Percentiles rank a stretch among this genome's conserved stretches.
Conservation (phyloP, 495 filamentous ascomycete species). For the Lasiosphaeris hirsuta region DNA sequence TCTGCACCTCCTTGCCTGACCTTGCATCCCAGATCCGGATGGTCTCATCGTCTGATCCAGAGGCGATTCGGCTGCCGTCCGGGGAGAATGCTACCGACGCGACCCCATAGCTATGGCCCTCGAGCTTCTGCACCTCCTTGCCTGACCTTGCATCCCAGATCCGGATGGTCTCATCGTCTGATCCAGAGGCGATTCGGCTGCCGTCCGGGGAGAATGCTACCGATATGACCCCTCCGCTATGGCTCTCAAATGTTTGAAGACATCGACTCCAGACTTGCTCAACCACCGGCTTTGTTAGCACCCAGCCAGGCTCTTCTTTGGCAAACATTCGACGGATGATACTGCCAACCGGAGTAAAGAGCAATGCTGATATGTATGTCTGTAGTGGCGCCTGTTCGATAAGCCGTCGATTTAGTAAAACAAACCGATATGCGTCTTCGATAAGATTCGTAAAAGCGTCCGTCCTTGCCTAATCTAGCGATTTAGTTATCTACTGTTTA, state of each 20-base stretch:
- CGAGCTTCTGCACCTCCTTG: too few species aligned
- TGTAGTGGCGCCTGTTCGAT: not conserved
- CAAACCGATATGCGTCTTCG: not conserved
- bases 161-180: too few species aligned
- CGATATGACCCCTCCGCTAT: not conserved
- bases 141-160: too few species aligned
- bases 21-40: too few species aligned
- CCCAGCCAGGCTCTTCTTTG: not conserved
- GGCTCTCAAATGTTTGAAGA: conserved; percentile 3
- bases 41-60: too few species aligned
- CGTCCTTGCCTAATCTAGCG: not conserved
- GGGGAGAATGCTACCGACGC: too few species aligned
- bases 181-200: not conserved
- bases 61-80: too few species aligned
- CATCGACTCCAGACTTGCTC: not conserved
- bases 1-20: too few species aligned
- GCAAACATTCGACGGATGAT: not conserved
- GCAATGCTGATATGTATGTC: conserved; percentile 3
- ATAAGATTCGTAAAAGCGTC: too few species aligned
- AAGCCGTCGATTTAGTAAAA: not conserved
- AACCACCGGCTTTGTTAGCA: not conserved
- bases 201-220: not conserved
- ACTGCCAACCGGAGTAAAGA: not conserved
- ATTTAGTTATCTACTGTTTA: not conserved
- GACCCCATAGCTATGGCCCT: too few species aligned